A percentile compares a stretch with the other conserved stretches of the same genome.
Evolutionary conservation across 2,329 filamentous ascomycete genomes (phyloP).

Genomic region (Ophiostoma ulmi): DNA sequence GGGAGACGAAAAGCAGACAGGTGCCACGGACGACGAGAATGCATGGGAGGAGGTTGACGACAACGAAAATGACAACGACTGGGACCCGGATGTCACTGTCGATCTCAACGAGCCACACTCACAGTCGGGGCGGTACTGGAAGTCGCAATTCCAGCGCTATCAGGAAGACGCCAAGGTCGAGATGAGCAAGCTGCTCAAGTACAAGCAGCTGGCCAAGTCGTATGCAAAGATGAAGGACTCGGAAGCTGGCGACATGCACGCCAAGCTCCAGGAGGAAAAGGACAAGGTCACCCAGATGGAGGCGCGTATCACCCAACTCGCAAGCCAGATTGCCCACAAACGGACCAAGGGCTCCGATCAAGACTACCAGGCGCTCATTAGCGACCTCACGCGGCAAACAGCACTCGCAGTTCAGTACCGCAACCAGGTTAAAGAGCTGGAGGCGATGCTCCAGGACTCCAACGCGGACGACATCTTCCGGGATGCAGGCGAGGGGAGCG

Average conservation of each 20-base stretch:
- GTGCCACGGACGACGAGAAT: slow-evolving; percentile 35
- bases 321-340: slow-evolving; percentile 48
- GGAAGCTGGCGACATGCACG: slow-evolving; percentile 61
- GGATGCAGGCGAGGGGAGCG: not conserved
- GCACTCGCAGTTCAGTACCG: slow-evolving; percentile 54
- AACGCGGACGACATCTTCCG: slow-evolving; percentile 1
- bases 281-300: slow-evolving; percentile 61
- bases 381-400: slow-evolving; percentile 54
- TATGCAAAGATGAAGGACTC: slow-evolving; percentile 73
- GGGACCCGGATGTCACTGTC: slow-evolving; percentile 58
- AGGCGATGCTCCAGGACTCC: slow-evolving; percentile 43
- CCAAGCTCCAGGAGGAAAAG: slow-evolving; percentile 63
- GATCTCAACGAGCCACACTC: slow-evolving; percentile 71
- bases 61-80: slow-evolving; percentile 32
- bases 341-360: slow-evolving; percentile 38
- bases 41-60: slow-evolving; percentile 51
- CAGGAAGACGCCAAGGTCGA: slow-evolving; percentile 66
- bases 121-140: slow-evolving; percentile 74
- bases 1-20: slow-evolving; percentile 19
- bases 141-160: slow-evolving; percentile 69
- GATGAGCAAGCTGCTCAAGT: slow-evolving; percentile 71
- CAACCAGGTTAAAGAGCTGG: slow-evolving; percentile 55
- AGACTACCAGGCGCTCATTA: slow-evolving; percentile 45
- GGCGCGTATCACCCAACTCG: slow-evolving; percentile 54
- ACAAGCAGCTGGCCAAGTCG: slow-evolving; percentile 73